These are phyloP conservation scores for Neofusicoccum umdonicola DNA, from an alignment of 2,329 filamentous ascomycete genomes.

Conservation along the genomic window DNA sequence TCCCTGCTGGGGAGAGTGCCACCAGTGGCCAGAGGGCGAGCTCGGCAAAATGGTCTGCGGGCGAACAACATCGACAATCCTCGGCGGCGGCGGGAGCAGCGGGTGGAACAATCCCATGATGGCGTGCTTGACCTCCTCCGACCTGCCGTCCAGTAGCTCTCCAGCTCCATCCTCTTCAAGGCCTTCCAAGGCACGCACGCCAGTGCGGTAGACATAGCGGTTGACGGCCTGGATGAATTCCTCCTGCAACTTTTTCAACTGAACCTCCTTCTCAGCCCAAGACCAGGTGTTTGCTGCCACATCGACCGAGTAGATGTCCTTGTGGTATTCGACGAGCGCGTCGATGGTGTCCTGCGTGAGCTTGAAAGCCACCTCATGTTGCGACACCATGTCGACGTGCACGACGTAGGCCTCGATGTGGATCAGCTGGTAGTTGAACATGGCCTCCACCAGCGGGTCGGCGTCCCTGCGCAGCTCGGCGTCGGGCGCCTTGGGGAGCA, in stretches of 20 bases:
- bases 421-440: conserved; percentile 90
- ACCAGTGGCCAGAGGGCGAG: conserved; percentile 65
- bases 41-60: conserved; percentile 83
- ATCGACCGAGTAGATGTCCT: conserved; percentile 90
- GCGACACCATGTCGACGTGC: conserved; percentile 97
- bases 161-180: conserved; percentile 95
- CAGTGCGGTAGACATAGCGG: conserved; percentile 91
- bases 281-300: conserved; percentile 84
- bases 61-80: conserved; percentile 84
- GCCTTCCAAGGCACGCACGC: conserved; percentile 85
- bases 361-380: conserved; percentile 98
- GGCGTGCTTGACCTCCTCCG: conserved; percentile 86
- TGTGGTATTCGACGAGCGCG: conserved; percentile 89
- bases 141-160: conserved; percentile 86
- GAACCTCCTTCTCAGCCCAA: conserved; percentile 95
- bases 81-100: conserved; percentile 81
- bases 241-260: conserved; percentile 95
- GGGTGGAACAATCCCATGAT: conserved; percentile 82
- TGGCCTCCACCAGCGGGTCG: conserved; percentile 78
- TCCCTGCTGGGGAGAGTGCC: conserved; percentile 66
- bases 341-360: conserved; percentile 94
- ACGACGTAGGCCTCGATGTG: conserved; percentile 97
- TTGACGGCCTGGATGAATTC: conserved; percentile 96
- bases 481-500: conserved; percentile 87
- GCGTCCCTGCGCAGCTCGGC: conserved; percentile 77